Base-by-base conservation (phyloP, 805 yeast species). In the Alloascoidea hylecoeti region DNA sequence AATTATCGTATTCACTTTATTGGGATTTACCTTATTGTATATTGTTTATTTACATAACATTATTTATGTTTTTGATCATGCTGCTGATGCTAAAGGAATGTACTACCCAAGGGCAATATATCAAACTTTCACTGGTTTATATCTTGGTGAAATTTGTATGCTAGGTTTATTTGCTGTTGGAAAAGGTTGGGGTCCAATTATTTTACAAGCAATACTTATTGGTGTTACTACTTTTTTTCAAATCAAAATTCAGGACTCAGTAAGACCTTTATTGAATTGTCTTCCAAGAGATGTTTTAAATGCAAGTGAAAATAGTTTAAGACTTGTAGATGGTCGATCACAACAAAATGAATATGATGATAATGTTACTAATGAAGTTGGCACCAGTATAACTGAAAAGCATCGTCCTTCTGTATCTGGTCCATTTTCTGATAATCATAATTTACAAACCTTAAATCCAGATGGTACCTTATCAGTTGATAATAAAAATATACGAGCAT, bases 111-210 rank as follows among this genome's bases (percentile, higher is more conserved):
- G 84, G 44, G 96, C 96, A 2, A 57, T 89, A 38, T 81, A 75
- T 63, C 96, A 89, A 60, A 78, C 94, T 1, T 68, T 89, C 53
- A 77, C 78, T 30, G 98, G 98, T 41, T 56, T 92, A 34, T 89
- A 89, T 55, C 55, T 89, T 35, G 95, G 95, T 32, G 88, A 89
- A 58, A 59, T 86, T 16, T 84, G 95, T 63, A 49, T 92, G 44
- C 54, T 92, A 39, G 96, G 96, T 39, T 57, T 92, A 40, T 88
- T 85, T 53, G 82, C 74, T 14, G 94, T 89, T 40, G 86, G 94
- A 43, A 84, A 84, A 64, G 80, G 94, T 33, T 89, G 96, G 96
- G 97, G 96, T 35, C 94, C 96, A 28, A 68, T 86, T 45, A 82
- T 78, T 2, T 58, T 89, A 39, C 83, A 81, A 55, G 76, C 74